Evolutionary conservation across 192 early-diverging fungal species (phyloP).

Genomic region (Coemansia sp.): DNA sequence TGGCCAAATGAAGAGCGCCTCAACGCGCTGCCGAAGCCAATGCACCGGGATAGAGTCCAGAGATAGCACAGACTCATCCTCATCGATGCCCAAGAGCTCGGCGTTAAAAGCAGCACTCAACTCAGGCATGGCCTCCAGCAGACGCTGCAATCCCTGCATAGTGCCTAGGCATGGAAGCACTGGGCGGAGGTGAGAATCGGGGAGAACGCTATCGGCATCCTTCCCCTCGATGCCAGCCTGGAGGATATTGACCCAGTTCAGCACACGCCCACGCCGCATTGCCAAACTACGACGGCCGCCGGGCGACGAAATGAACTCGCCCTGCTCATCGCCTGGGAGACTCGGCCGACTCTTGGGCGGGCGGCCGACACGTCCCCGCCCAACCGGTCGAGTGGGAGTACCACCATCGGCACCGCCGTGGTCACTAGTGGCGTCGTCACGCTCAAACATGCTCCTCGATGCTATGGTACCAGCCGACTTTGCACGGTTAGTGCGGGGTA

Average conservation of each 20-base stretch:
- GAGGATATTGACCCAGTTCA: conserved; percentile 48
- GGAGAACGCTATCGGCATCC: background rate
- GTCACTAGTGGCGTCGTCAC: conserved; percentile 3
- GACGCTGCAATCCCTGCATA: conserved; percentile 30
- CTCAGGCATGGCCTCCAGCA: conserved; percentile 39
- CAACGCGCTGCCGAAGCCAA: conserved; percentile 48
- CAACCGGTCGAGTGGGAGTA: conserved; percentile 17
- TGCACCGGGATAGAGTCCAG: conserved; percentile 30
- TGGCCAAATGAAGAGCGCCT: conserved; percentile 50
- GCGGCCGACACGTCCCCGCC: background rate
- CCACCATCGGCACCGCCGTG: background rate
- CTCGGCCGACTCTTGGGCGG: background rate
- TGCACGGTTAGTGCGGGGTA: conserved; percentile 15
- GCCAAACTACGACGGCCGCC: conserved; percentile 9
- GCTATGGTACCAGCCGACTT: conserved; percentile 17
- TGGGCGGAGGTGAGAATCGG: conserved; percentile 33
- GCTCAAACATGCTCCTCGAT: background rate
- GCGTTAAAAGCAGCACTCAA: conserved; percentile 46
- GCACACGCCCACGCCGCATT: conserved; percentile 45
- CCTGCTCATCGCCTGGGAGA: background rate
- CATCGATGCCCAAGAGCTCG: conserved; percentile 39
- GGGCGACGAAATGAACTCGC: background rate
- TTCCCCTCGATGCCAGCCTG: conserved; percentile 36
- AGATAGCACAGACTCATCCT: conserved; percentile 21
- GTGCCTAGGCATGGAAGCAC: conserved; percentile 40